These are phyloP conservation scores for Plenodomus biglobosus DNA, from an alignment of 2,329 filamentous ascomycete species.

Conservation along the genomic window DNA sequence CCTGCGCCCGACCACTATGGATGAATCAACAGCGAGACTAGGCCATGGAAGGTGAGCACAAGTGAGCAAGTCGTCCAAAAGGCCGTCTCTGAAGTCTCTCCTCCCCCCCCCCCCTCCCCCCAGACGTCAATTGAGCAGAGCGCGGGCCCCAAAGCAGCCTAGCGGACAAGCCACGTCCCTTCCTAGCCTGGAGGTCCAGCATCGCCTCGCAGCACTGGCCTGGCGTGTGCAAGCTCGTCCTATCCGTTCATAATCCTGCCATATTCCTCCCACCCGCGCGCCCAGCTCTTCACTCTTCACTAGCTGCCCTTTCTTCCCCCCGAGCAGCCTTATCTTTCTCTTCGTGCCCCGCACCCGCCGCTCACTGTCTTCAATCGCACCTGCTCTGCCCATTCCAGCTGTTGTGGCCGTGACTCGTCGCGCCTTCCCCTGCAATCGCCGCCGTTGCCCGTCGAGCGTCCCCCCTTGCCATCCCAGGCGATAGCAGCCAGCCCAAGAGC, in stretches of 20 bases:
- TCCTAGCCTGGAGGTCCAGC: constrained; percentile 14
- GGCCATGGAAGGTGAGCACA: background rate
- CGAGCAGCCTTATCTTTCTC: constrained; percentile 13
- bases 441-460: background rate
- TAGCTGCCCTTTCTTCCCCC: constrained; percentile 12
- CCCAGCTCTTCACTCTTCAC: constrained; percentile 4
- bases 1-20: no score
- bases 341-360: constrained; percentile 3
- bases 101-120: no score
- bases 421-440: constrained; percentile 13
- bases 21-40: background rate
- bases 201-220: constrained; percentile 7
- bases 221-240: constrained; percentile 8
- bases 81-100: no score
- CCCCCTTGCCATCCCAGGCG: background rate
- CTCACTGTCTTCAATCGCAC: background rate
- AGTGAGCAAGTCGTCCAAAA: no score
- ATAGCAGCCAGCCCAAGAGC: background rate
- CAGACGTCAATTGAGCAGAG: no score
- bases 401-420: constrained; percentile 5
- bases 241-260: constrained; percentile 5
- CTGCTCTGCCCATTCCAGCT: constrained; percentile 1
- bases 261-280: constrained; percentile 10
- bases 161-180: constrained; percentile 10
- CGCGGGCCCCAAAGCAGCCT: constrained; percentile 10